Base-by-base conservation (phyloP, 345 rosid species). In the Rubroshorea leprosula region DNA sequence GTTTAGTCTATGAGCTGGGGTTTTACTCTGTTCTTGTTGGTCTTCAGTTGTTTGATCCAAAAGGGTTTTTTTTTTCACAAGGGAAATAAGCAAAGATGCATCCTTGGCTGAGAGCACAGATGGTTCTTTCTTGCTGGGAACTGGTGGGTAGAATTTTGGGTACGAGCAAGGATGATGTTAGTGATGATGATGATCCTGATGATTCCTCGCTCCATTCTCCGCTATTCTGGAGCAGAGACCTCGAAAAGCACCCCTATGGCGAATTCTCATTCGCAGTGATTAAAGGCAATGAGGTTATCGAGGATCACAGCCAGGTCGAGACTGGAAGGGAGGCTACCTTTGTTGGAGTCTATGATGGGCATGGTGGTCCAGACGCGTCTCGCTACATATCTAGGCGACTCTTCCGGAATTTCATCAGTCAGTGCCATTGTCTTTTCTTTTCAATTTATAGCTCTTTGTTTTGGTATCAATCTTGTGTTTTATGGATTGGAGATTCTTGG, bases 61-160 rank as follows among this genome's bases (percentile, higher is more conserved):
- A 60, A 57, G 63, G 62, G 71, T n/a, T n/a, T n/a, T 66, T 25
- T 54, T 43, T 60, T n/a, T 54, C 35, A 17, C 17, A 31, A 67
- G 57, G 82, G 89, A 83, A 89, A 92, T 92, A 97, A 83, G 93
- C n/a, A n/a, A n/a, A 96, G 89, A 89, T 92, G 98, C 69, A 77
- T 66, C 83, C 94, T 62, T 86, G 93, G 93, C 38, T 92, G n/a
- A n/a, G n/a, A 60, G 73, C 61, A 76, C 86, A 82, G 72, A 73
- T 80, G 53, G 83, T 82, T 55, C 69, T 76, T 68, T 82, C 83
- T 41, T 92, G 97, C 68, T 82, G 94, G 81, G 67, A 79, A 76
- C 96, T 91, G 56, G 67, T 83, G 60, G 67, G 89, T 45, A 72
- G 70, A 52, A 89, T 84, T 80, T 86, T 79, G 49, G 93, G 96